Evolutionary conservation across 257 asterid genomes (phyloP).

Genomic region (Galeopsis tetrahit): DNA sequence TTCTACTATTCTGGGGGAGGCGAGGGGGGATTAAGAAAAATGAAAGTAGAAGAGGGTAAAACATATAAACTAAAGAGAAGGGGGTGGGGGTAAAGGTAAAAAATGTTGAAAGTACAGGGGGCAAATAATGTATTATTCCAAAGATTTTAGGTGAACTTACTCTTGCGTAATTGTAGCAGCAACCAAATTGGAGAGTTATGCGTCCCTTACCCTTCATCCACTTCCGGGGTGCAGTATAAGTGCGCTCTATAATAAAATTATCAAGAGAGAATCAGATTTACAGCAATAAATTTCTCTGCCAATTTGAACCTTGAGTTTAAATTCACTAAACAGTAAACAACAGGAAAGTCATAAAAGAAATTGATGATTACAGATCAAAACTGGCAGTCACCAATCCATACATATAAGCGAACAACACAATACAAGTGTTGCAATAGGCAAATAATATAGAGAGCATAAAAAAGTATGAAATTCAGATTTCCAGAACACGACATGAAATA

Average conservation of each 20-base stretch:
- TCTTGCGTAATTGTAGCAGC: constrained; percentile 80
- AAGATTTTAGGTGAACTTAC: constrained; percentile 42
- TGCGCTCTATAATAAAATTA: constrained; percentile 54
- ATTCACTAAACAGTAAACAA: background rate
- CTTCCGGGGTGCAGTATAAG: constrained; percentile 76
- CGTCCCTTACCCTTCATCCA: constrained; percentile 98
- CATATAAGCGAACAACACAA: background rate
- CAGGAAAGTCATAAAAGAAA: background rate
- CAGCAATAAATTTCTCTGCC: background rate
- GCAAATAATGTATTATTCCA: background rate
- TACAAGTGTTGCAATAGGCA: background rate
- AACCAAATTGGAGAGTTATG: constrained; percentile 83
- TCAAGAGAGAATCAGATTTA: constrained; percentile 19
- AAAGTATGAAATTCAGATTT: background rate
- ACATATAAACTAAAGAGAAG: too few species aligned
- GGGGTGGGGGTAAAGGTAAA: too few species aligned
- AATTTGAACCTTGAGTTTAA: constrained; percentile 3
- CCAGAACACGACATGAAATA: constrained; percentile 15
- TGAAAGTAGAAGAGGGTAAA: background rate
- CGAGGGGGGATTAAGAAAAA: background rate
- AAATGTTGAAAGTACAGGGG: background rate
- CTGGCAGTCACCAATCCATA: constrained; percentile 6
- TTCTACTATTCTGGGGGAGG: too few species aligned
- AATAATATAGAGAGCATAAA: constrained; percentile 6
- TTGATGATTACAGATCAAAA: background rate